phyloP scores from a whole-genome alignment of 2,329 filamentous ascomycete genomes.

The Purpureocillium lavendulum region DNA sequence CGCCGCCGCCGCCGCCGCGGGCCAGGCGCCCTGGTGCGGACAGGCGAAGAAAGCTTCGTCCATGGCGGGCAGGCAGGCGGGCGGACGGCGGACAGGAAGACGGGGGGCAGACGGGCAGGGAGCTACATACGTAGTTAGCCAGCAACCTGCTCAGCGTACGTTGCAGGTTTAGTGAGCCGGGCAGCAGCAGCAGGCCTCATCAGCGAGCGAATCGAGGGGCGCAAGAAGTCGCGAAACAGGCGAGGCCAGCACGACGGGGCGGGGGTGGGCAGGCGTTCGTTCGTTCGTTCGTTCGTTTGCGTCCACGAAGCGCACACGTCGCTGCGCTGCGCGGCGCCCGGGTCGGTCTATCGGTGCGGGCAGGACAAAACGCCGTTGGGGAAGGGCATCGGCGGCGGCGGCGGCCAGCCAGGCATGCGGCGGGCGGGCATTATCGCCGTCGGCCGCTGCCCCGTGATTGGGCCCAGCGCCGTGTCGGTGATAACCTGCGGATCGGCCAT shows the following conservation, averaged over 20 bases:
- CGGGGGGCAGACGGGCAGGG: too few relatives aligned
- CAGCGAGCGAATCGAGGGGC: neutral
- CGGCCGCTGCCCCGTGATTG: slow-evolving; percentile 2
- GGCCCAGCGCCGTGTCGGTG: neutral
- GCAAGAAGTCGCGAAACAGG: neutral
- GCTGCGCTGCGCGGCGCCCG: neutral
- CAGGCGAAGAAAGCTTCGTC: too few relatives aligned
- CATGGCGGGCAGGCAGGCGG: too few relatives aligned
- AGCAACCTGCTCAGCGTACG: too few relatives aligned
- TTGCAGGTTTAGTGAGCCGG: too few relatives aligned
- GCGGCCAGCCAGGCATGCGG: too few relatives aligned
- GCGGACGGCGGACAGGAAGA: too few relatives aligned
- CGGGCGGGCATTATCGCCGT: slow-evolving; percentile 2
- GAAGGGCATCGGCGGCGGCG: neutral
- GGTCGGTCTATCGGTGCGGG: slow-evolving; percentile 5
- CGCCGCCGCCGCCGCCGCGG: too few relatives aligned
- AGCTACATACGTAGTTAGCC: too few relatives aligned
- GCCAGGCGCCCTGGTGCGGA: too few relatives aligned
- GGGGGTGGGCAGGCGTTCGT: neutral
- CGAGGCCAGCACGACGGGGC: neutral
- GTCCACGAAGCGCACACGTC: too few relatives aligned
- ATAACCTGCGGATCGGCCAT: slow-evolving; percentile 1
- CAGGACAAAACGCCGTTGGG: slow-evolving; percentile 4
- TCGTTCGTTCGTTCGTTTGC: neutral
- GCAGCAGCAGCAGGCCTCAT: too few relatives aligned